Evolutionary conservation across 2,329 filamentous ascomycete species (phyloP), one percentile per base, ranked within the genome.

Genomic region (Dactylellina cionopaga): DNA sequence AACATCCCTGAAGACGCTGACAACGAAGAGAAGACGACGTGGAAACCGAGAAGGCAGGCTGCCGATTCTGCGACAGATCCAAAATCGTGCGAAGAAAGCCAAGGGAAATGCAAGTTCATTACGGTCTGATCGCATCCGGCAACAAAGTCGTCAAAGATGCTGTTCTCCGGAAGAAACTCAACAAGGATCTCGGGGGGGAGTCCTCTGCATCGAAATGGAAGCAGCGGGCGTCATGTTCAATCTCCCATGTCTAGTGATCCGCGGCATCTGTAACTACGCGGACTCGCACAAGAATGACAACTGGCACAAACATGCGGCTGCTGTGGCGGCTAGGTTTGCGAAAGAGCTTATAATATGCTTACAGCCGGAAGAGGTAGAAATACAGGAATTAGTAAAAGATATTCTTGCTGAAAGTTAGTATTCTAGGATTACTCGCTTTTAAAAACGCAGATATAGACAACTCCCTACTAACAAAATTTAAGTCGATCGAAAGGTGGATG

Each of bases 61-160:
- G 49, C 19, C 25, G n/a, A n/a, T 39, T 54, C 25, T 54, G 49
- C 19, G 49, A 54, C 13, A 54, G 25, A 15, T n/a, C 17, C 5
- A 54, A 54, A 31, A 25, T 22, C 11, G 29, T 41, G 27, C 27
- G 17, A 19, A 6, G 37, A 46, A 49, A 52, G 1, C 15, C 33
- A 2, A 39, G 46, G 7, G 58, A 46, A 0, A 19, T 41, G 10
- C 7, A 6, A 2, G 25, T 64, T 46, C 59, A 64, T 25, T 64
- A 31, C 11, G 58, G 43, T 10, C 17, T 62, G 3, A 43, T 62
- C 1, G 43, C 44, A n/a, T 62, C 58, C 2, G 59, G 59, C n/a
- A 59, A 64, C 9, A 22, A 55, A n/a, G 75, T 77, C 1, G 74
- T 79, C 17, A 76, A 78, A 41, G 54, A 76, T 25, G 74, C 76